phyloP scores from a whole-genome alignment of 176 grass and related monocot genomes.

The Avena insularis region DNA sequence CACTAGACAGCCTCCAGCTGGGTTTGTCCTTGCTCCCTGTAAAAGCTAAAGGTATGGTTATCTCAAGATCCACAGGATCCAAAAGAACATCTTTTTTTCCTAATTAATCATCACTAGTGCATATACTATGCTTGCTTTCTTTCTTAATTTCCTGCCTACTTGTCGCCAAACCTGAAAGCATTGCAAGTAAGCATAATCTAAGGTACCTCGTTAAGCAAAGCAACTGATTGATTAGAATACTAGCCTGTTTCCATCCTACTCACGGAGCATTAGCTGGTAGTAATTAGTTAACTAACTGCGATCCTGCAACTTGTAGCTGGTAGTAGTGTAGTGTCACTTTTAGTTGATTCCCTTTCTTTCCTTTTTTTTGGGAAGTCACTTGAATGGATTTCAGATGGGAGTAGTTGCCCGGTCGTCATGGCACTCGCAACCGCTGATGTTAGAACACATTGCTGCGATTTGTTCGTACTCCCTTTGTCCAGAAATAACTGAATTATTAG shows the following conservation, averaged over 20 bases:
- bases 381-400: neutral
- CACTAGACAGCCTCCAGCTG: neutral
- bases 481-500: neutral
- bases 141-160: constrained; percentile 36
- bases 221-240: neutral
- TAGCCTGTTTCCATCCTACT: constrained; percentile 7
- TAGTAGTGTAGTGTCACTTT: neutral
- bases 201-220: constrained; percentile 5
- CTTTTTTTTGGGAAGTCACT: neutral
- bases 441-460: neutral
- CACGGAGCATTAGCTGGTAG: constrained; percentile 35
- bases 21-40: neutral
- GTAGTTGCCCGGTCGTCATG: neutral
- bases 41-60: neutral
- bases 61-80: neutral
- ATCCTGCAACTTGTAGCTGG: constrained; percentile 18
- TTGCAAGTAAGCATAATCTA: neutral
- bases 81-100: constrained; percentile 23
- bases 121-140: neutral
- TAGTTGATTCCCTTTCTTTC: neutral
- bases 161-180: constrained; percentile 25
- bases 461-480: neutral
- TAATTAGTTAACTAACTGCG: neutral
- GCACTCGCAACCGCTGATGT: neutral
- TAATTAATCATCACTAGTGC: constrained; percentile 7